These are phyloP conservation scores for Borealophlyctis nickersoniae DNA, from an alignment of 192 early-diverging fungal genomes.

Conservation along the genomic window DNA sequence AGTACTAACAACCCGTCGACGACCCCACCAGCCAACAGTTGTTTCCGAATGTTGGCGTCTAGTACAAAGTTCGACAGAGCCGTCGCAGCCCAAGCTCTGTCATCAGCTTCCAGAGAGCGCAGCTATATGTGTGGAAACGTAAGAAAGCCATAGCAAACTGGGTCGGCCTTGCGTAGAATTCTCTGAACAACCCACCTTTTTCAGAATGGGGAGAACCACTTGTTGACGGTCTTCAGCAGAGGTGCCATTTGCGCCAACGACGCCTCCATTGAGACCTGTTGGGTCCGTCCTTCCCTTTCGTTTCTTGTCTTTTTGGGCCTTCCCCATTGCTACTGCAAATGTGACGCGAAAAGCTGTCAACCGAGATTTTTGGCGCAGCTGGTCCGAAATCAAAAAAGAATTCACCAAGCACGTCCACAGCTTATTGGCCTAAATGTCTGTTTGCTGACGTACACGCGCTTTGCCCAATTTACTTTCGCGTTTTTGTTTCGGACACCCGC, in stretches of 20 bases:
- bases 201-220: slow-evolving; percentile 24
- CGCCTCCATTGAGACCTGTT: neutral
- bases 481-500: no score
- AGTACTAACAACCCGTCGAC: slow-evolving; percentile 65
- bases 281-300: slow-evolving; percentile 3
- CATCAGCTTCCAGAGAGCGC: slow-evolving; percentile 60
- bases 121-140: slow-evolving; percentile 43
- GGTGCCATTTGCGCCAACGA: neutral
- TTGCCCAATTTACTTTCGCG: no score
- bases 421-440: no score
- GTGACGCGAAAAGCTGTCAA: no score
- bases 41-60: slow-evolving; percentile 60
- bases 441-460: no score
- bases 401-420: no score
- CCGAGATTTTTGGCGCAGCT: no score
- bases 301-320: slow-evolving; percentile 12
- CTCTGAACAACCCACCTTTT: slow-evolving; percentile 14
- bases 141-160: neutral
- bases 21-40: slow-evolving; percentile 73
- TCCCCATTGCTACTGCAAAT: slow-evolving; percentile 18
- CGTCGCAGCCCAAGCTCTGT: slow-evolving; percentile 85
- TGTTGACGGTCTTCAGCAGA: neutral
- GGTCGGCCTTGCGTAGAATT: neutral
- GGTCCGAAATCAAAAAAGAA: no score
- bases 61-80: slow-evolving; percentile 79